Evolutionary conservation across 345 rosid species (phyloP), one percentile per base, ranked within the genome.

Genomic region (Gossypium sturtianum): DNA sequence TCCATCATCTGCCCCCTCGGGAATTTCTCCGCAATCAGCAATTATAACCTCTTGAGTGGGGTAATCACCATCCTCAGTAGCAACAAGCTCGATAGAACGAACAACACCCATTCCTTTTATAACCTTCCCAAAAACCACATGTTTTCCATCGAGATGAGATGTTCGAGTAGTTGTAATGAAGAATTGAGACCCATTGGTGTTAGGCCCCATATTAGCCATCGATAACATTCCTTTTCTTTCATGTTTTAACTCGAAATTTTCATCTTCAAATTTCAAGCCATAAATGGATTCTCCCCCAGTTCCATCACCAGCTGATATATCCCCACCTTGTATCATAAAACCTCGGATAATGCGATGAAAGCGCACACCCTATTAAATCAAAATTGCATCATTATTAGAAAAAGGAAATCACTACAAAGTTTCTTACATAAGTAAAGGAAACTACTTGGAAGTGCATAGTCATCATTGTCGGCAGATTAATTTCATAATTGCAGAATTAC

Each of bases 141-240:
- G 97, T 71, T 89, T 95, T 23, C 98, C 98, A 76, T 95, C 98
- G 2, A 95, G 77, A 82, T 95, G 94, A 47, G 97, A 73, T 27
- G 97, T 83, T 0, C 94, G 91, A 0, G 97, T 83, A 0, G 98
- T 93, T 13, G 99, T 93, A 71, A 95, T 91, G 78, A 95, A 93
- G 87, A 95, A 95, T 87, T 93, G 97, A 45, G 99, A 95, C 0
- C 91, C 96, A 75, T 95, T 95, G 22, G 99, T 95, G 83, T 93
- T 69, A 15, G 94, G 87, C 45, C 97, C 97, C 54, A 88, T 61
- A 72, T 91, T 95, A 43, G 97, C 97, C 99, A 95, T 93, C 1
- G 99, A 90, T n/a, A 95, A 72, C 92, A 91, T 90, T 71, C 99
- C 98, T 78, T 93, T 95, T 79, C 97, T 87, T 83, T 95, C 99